Evolutionary conservation across 1,284 basidiomycete species (phyloP), one percentile per base, ranked within the genome.

Genomic region (Schizophyllum commune): DNA sequence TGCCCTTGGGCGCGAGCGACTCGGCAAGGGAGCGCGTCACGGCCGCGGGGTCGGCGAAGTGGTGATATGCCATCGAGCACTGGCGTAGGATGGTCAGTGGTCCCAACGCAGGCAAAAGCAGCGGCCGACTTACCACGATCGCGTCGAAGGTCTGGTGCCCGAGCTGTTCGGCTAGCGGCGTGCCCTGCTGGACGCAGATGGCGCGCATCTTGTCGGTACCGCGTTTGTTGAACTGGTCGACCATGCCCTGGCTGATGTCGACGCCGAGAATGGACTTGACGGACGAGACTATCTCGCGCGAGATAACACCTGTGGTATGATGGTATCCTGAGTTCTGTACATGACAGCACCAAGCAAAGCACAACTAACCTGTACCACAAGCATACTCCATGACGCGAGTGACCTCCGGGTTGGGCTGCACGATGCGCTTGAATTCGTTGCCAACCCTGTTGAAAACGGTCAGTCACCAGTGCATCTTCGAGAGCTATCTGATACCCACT

Each of bases 61-160:
- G 89, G 67, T 91, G 88, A 66, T 87, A 91, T 0, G 88, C 77
- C 61, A 80, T 77, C 5, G 80, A 75, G 68, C 88, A 91, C 88
- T 91, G 39, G 27, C 5, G 27, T 2, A 3, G 2, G 5, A 27
- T 27, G 27, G 27, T 27, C 3, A 27, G 27, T 27, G 5, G 2
- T 27, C 27, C 5, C 27, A 7, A 52, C 57, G 56, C 54, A 55
- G 11, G 27, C 20, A 27, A 32, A 58, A 32, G 53, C 4, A n/a
- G 22, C 17, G 11, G 32, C 17, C 32, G 59, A 55, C 72, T 55
- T 62, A 72, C 74, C 6, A 86, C 77, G 60, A 88, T 75, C 33
- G 88, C 78, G 69, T 90, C 87, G 67, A 87, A 89, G 62, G 77
- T 78, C 58, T 72, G 65, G 11, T 78, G 82, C 52, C 77, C 75